Conservation (phyloP, 2,329 filamentous ascomycete species). For the Teratosphaeria pseudoeucalypti region DNA sequence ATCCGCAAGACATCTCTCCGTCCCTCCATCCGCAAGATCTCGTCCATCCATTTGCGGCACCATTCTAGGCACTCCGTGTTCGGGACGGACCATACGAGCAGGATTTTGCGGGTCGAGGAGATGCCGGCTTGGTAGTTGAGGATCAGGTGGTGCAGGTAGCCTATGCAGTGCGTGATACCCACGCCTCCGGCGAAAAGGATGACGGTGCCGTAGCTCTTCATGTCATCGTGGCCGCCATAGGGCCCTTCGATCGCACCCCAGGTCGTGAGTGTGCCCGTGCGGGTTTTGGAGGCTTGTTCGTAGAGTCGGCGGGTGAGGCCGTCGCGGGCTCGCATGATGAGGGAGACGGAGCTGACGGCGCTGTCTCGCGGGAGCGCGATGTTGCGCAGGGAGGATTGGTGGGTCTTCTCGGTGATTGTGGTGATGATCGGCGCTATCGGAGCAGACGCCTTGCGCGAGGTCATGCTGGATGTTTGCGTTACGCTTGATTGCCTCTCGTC, state of each 20-base stretch:
- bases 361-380: constrained; percentile 18
- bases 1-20: constrained; percentile 50
- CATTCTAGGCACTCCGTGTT: constrained; percentile 55
- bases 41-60: constrained; percentile 57
- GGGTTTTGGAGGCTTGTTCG: constrained; percentile 52
- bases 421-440: constrained; percentile 7
- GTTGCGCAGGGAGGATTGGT: constrained; percentile 8
- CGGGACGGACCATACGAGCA: constrained; percentile 71
- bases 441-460: background rate
- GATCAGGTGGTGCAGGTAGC: constrained; percentile 63
- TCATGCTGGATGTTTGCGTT: background rate
- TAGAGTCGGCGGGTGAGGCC: constrained; percentile 64
- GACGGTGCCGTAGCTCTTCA: constrained; percentile 67
- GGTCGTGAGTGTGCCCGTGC: constrained; percentile 52
- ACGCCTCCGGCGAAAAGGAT: constrained; percentile 73
- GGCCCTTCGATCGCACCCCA: constrained; percentile 64
- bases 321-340: constrained; percentile 62
- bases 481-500: background rate
- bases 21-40: constrained; percentile 49
- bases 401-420: constrained; percentile 9
- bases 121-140: constrained; percentile 58
- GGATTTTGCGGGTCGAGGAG: constrained; percentile 58
- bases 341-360: constrained; percentile 47
- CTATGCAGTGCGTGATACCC: constrained; percentile 70
- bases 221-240: constrained; percentile 59